Evolutionary conservation across 495 filamentous ascomycete genomes (phyloP), one percentile per base, ranked within the genome.

Genomic region (Cairneyella variabilis): DNA sequence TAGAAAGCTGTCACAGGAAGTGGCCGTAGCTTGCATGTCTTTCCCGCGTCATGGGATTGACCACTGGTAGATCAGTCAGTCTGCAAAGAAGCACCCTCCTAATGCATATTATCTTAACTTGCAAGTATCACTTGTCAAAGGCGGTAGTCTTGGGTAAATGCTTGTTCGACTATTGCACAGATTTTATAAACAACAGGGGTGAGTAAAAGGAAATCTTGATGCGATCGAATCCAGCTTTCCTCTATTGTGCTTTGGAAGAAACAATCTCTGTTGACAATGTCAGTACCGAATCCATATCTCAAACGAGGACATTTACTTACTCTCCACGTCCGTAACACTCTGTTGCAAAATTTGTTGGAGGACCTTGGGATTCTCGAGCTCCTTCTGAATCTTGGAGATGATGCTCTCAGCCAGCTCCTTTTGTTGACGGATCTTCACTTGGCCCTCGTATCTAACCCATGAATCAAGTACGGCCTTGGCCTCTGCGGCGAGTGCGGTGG

Each of bases 381-480:
- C 93, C 83, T 97, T 97, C 71, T 86, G 85, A 63, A 97, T 92
- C 83, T 95, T 99, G 72, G 82, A 82, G 62, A 99, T 97, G 71
- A 99, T 76, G 67, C 72, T 78, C 67, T 96, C 85, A 48, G 93
- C 89, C 60, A 99, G 80, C 82, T 99, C 93, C 70, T 79, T 84
- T 81, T 99, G 93, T 77, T 97, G 89, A 67, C 93, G 83, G 76
- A 91, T 86, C 88, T 97, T 99, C 64, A 97, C 91, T 77, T 97
- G 93, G 53, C 86, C 79, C 78, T 99, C 93, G 71, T 99, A 99
- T 64, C 93, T 84, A 52, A 97, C 91, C 93, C 95, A 97, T 46
- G 91, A 96, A 69, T 99, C 93, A 50, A 99, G 83, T 30, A 97
- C 92, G 44, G 79, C 64, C 84, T 96, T 97, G 58, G 92, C 95